phyloP scores from a whole-genome alignment of 75 land plant species.

The Ceratopteris richardii region DNA sequence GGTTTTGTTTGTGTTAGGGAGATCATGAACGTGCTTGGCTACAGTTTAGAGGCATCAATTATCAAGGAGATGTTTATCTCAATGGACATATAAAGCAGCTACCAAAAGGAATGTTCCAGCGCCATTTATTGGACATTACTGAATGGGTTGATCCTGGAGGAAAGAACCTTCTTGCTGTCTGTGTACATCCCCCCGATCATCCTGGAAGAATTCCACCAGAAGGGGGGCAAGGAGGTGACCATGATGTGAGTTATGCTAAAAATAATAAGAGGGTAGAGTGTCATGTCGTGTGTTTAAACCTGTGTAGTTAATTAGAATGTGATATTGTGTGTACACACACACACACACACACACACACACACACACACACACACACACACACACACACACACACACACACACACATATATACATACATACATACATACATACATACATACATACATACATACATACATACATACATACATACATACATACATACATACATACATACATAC shows the following conservation, averaged over 20 bases:
- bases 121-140: conserved; percentile 80
- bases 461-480: too few species aligned
- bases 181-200: conserved; percentile 93
- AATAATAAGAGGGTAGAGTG: too few species aligned
- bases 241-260: conserved; percentile 56
- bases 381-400: too few species aligned
- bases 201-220: conserved; percentile 84
- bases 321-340: too few species aligned
- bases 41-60: conserved; percentile 85
- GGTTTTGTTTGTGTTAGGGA: conserved; percentile 9
- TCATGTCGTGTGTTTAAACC: too few species aligned
- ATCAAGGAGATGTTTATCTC: conserved; percentile 76
- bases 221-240: conserved; percentile 99
- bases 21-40: conserved; percentile 59
- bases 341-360: too few species aligned
- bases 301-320: too few species aligned
- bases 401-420: too few species aligned
- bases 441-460: too few species aligned
- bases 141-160: conserved; percentile 53
- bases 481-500: too few species aligned
- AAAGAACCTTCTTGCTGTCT: conserved; percentile 68
- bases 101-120: conserved; percentile 84
- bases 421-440: too few species aligned
- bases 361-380: too few species aligned
- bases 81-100: conserved; percentile 74